Conservation (phyloP, 805 yeast genomes). For the Blastobotrys terrestris region DNA sequence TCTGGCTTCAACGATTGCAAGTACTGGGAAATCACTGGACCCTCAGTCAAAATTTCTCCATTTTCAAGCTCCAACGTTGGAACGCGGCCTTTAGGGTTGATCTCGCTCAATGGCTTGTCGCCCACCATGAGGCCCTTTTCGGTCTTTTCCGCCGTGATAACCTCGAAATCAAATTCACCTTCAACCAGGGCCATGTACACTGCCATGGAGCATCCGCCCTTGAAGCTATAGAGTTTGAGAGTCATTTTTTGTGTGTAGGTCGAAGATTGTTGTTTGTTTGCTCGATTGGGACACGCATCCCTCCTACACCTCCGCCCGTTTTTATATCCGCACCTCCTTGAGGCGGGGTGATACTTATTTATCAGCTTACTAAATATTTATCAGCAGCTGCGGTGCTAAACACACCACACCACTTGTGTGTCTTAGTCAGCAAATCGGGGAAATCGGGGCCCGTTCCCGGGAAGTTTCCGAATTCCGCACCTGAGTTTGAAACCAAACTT, state of each 20-base stretch:
- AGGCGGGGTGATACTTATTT: no score
- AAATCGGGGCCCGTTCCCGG: no score
- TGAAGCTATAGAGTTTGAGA: background rate
- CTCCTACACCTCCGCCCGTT: no score
- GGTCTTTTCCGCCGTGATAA: conserved; percentile 5
- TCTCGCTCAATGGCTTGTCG: conserved; percentile 1
- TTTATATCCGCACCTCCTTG: background rate
- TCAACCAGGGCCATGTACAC: conserved; percentile 9
- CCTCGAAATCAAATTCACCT: conserved; percentile 6
- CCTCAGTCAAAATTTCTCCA: conserved; percentile 11
- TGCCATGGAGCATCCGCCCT: conserved; percentile 11
- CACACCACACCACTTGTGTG: no score
- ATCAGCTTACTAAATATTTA: no score
- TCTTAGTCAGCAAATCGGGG: no score
- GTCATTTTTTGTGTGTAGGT: background rate
- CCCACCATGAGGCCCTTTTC: conserved; percentile 4
- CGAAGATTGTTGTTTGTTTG: no score
- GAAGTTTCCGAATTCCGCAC: no score
- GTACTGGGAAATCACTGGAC: conserved; percentile 9
- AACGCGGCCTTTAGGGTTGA: conserved; percentile 15
- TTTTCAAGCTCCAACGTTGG: conserved; percentile 13
- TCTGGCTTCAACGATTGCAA: conserved; percentile 7
- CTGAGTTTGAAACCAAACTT: no score
- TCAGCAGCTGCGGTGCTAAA: no score
- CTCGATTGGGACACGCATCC: no score